Percentiles rank a stretch among this genome's conserved stretches.
Conservation (phyloP, 345 rosid species). For the Alliaria petiolata region DNA sequence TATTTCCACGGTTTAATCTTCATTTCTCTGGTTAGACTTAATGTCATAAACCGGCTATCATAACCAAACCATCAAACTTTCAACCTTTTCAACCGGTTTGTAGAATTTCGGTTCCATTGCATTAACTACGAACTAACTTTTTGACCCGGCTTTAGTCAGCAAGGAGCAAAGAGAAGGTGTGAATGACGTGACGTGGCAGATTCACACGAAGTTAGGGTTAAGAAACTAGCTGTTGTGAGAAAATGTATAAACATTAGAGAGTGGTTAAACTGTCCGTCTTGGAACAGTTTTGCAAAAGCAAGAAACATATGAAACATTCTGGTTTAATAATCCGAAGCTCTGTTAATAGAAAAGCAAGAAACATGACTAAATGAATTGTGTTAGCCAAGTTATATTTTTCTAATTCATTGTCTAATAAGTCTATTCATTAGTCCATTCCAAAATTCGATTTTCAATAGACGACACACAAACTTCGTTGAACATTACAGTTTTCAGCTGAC, state of each 20-base stretch:
- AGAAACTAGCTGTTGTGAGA: constrained; percentile 8
- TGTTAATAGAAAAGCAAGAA: no score
- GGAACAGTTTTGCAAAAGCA: not conserved
- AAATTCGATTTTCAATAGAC: constrained; percentile 1
- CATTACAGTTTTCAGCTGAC: constrained; percentile 5
- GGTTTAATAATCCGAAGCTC: no score
- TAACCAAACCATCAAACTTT: constrained; percentile 28
- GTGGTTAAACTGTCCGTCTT: not conserved
- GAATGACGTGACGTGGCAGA: no score
- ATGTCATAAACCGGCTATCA: no score
- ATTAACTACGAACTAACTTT: constrained; percentile 24
- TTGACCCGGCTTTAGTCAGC: not conserved
- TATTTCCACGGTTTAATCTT: not conserved
- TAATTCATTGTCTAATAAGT: no score
- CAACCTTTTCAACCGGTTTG: constrained; percentile 19
- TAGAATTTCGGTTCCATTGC: constrained; percentile 23
- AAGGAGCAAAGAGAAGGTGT: no score
- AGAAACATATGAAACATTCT: not conserved
- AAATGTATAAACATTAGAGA: not conserved
- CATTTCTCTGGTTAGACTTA: not conserved
- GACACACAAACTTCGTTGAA: not conserved
- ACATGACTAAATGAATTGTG: no score
- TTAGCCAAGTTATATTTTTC: no score
- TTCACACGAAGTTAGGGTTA: not conserved
- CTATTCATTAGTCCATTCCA: not conserved